Base-by-base conservation (phyloP, 2,329 filamentous ascomycete genomes). In the Fusarium odoratissimum region DNA sequence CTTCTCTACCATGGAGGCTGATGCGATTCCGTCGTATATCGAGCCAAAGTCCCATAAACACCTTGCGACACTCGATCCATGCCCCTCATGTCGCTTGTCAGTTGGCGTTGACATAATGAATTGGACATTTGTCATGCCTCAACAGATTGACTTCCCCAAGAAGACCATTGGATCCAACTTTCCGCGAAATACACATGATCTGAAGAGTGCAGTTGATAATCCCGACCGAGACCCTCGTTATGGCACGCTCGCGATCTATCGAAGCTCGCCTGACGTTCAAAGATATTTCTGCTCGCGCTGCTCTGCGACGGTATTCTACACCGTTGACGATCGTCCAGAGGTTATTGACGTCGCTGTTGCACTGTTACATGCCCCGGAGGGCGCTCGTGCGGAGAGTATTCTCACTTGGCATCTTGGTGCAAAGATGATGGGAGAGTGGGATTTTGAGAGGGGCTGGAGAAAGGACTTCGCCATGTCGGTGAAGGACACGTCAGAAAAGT, bases 201-300 rank as follows among this genome's bases (percentile, higher is more conserved):
- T 88, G 19, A 82, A 80, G 41, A 73, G 72, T 0, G 80, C 83
- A 2, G 77, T 86, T 0, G 71, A 80, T 6, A 57, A 58, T 1
- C 12, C 52, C 6, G 28, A 64, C 2, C 77, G 80, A 10, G 83
- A 85, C 56, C 64, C 80, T 1, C 78, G 80, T 10, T 64, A 84
- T 16, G 86, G 85, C 0, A 87, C 84, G 0, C 77, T 88, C 8
- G 73, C 79, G 1, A 81, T 82, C 33, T 86, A 85, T 69, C 71
- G 74, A 13, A 87, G 85, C 52, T 86, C 84, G 0, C 76, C 82
- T 0, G 82, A 80, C 19, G 83, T 86, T 1, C 81, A 85, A 61
- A 78, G 86, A 3, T 88, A 86, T 65, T 87, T 85, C 66, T 89
- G 86, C 75, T 81, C 81, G 0, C 78, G 69, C 3, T 88, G 86